A percentile compares a stretch with the other conserved stretches of the same genome.
These are phyloP conservation scores for Stemphylium vesicarium DNA, from an alignment of 2,329 filamentous ascomycete genomes.

Conservation along the genomic window DNA sequence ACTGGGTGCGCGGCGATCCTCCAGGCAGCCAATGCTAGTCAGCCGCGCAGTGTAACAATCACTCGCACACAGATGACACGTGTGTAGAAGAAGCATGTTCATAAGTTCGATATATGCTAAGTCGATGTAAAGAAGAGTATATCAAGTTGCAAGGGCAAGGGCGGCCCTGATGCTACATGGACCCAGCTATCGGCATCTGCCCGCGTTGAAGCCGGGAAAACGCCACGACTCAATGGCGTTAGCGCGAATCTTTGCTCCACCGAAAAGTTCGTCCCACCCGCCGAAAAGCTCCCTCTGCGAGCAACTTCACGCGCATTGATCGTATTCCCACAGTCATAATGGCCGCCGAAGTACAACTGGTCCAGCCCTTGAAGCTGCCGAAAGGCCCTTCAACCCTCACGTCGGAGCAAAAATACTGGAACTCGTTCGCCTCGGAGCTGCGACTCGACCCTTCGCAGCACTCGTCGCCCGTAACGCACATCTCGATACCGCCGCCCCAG, in stretches of 20 bases:
- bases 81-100: neutral
- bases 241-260: constrained; percentile 23
- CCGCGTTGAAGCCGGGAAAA: constrained; percentile 10
- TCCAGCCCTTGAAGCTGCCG: constrained; percentile 82
- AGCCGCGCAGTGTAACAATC: neutral
- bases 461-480: constrained; percentile 87
- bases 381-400: constrained; percentile 82
- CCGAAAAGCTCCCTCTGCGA: constrained; percentile 10
- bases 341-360: constrained; percentile 83
- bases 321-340: constrained; percentile 56
- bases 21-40: constrained; percentile 25
- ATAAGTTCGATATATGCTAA: neutral
- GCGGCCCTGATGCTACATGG: neutral
- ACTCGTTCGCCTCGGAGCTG: constrained; percentile 88
- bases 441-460: constrained; percentile 85
- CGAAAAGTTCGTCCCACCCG: constrained; percentile 29
- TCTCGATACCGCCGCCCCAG: constrained; percentile 69
- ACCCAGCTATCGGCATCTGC: constrained; percentile 9
- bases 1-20: constrained; percentile 28
- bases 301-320: constrained; percentile 20
- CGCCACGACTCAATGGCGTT: constrained; percentile 14
- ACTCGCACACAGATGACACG: neutral
- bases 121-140: neutral
- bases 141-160: too few species aligned
- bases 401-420: constrained; percentile 96